Evolutionary conservation across 305 asterid genomes (phyloP).

Genomic region (Fraxinus albicans): DNA sequence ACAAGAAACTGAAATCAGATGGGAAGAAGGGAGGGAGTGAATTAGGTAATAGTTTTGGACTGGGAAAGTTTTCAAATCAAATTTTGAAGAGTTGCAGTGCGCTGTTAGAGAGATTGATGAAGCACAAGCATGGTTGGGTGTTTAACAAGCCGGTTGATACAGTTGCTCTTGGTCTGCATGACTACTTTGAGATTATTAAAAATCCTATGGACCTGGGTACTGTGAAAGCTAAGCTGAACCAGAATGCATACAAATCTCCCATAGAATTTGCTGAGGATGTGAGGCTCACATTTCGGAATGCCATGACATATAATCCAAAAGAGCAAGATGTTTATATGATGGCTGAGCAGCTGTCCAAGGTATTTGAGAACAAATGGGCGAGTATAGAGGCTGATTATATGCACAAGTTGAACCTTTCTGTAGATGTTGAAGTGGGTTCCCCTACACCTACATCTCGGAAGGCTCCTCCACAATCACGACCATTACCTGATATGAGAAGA

Average conservation of each 20-base stretch:
- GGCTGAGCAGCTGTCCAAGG: constrained; percentile 62
- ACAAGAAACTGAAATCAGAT: constrained; percentile 54
- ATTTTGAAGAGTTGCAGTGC: constrained; percentile 50
- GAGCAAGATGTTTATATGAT: constrained; percentile 72
- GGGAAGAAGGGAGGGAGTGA: constrained; percentile 49
- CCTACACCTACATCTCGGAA: constrained; percentile 43
- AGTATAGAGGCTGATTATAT: constrained; percentile 52
- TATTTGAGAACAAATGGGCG: constrained; percentile 67
- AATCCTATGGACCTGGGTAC: constrained; percentile 85
- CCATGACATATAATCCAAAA: constrained; percentile 73
- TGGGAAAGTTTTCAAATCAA: constrained; percentile 47
- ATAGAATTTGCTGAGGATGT: constrained; percentile 69
- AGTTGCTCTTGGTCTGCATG: constrained; percentile 62
- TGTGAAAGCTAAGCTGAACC: constrained; percentile 51
- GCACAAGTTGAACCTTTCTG: constrained; percentile 36
- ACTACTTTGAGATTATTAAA: constrained; percentile 61
- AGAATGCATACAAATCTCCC: constrained; percentile 56
- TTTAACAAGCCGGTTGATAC: constrained; percentile 70
- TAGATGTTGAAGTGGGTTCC: constrained; percentile 40
- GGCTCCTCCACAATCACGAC: constrained; percentile 38
- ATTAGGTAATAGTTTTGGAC: constrained; percentile 19
- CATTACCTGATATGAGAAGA: constrained; percentile 33
- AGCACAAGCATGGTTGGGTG: constrained; percentile 75
- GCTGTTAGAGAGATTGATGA: constrained; percentile 61
- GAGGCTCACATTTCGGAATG: constrained; percentile 68